Evolutionary conservation across 352 stramenopile species (phyloP).

Genomic region (Globisporangium heterothallicum): DNA sequence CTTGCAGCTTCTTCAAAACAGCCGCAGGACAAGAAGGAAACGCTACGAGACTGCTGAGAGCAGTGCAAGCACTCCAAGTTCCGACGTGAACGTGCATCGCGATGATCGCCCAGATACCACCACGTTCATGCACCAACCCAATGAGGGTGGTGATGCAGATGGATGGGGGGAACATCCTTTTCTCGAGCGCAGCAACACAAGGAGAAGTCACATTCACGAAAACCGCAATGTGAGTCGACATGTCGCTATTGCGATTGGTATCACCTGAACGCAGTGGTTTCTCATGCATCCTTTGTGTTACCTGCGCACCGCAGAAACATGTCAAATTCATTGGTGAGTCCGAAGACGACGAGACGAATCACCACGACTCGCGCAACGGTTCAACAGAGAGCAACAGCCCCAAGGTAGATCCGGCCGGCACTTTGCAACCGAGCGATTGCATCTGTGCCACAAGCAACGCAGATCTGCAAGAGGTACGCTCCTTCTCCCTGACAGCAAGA

Average conservation of each 20-base stretch:
- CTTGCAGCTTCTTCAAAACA: slow-evolving; percentile 25
- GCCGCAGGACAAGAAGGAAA: not conserved
- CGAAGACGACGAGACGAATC: not conserved
- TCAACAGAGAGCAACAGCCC: no score
- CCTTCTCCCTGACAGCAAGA: not conserved
- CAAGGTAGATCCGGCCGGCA: no score
- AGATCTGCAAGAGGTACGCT: not conserved
- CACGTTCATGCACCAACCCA: not conserved
- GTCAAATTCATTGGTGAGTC: not conserved
- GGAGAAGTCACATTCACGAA: not conserved
- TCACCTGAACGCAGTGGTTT: no score
- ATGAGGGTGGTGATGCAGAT: not conserved
- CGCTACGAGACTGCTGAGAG: not conserved
- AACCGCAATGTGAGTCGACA: not conserved
- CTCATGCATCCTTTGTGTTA: no score
- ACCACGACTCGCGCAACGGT: not conserved
- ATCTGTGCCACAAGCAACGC: no score
- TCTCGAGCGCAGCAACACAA: not conserved
- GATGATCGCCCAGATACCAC: not conserved
- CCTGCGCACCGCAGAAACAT: not conserved
- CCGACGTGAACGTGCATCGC: no score
- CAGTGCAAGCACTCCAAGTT: no score
- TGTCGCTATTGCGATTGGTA: no score
- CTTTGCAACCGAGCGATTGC: no score
- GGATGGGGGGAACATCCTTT: not conserved